Evolutionary conservation across 2,329 filamentous ascomycete genomes (phyloP).

Genomic region (Aureobasidium uvarum): DNA sequence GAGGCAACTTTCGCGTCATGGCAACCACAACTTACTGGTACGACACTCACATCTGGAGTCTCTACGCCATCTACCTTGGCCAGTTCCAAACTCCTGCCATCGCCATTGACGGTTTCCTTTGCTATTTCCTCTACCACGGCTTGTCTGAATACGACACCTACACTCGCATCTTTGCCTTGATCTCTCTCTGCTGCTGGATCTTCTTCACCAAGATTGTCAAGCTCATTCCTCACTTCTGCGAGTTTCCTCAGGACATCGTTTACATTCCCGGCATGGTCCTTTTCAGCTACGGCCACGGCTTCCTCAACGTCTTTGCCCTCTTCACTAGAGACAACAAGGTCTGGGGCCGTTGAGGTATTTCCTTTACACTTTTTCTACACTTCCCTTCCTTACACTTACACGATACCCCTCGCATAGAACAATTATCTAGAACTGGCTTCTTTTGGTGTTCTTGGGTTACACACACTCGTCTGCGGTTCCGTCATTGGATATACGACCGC

Average conservation of each 20-base stretch:
- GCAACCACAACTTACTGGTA: constrained; percentile 38
- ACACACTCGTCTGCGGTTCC: neutral
- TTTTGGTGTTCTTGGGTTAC: constrained; percentile 7
- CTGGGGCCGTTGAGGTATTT: constrained; percentile 31
- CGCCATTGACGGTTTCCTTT: constrained; percentile 52
- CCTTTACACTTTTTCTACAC: neutral
- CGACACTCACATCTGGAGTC: constrained; percentile 50
- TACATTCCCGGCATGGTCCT: constrained; percentile 52
- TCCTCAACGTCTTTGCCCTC: constrained; percentile 58
- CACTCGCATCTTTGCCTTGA: constrained; percentile 21
- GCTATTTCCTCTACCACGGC: constrained; percentile 36
- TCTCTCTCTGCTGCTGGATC: constrained; percentile 46
- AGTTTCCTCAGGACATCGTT: constrained; percentile 53
- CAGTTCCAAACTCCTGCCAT: constrained; percentile 58
- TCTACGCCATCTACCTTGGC: constrained; percentile 57
- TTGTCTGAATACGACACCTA: constrained; percentile 24
- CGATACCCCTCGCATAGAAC: constrained; percentile 1
- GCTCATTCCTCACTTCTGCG: constrained; percentile 53
- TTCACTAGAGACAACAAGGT: constrained; percentile 45
- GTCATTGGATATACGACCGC: neutral
- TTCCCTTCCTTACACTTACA: neutral
- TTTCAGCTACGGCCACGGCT: constrained; percentile 59
- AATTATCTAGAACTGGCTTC: neutral
- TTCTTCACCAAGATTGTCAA: constrained; percentile 59
- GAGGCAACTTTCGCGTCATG: constrained; percentile 54